A percentile compares a stretch with the other conserved stretches of the same genome.
These are phyloP conservation scores for Globisporangium spiculum DNA, from an alignment of 352 stramenopile genomes.

Conservation along the genomic window DNA sequence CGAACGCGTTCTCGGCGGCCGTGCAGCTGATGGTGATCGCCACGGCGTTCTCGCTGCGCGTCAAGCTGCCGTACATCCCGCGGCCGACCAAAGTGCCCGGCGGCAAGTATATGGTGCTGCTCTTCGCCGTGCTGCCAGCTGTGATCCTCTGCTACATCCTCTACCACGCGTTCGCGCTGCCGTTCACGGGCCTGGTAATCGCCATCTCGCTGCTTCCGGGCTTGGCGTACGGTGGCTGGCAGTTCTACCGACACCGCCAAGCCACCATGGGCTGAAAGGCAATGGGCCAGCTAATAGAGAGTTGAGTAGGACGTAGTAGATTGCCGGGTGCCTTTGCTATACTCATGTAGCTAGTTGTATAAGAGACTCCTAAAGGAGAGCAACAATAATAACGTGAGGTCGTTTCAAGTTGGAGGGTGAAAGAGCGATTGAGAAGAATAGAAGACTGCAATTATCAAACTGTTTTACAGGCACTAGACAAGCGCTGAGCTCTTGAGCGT, in stretches of 20 bases:
- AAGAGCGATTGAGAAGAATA: too few species aligned
- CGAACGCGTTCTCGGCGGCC: conserved; percentile 89
- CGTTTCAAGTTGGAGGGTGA: too few species aligned
- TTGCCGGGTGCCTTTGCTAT: too few species aligned
- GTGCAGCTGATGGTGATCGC: conserved; percentile 88
- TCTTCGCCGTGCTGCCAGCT: conserved; percentile 33
- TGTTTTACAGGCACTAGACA: too few species aligned
- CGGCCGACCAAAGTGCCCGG: conserved; percentile 58
- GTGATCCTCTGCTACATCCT: conserved; percentile 51
- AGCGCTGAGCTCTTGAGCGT: too few species aligned
- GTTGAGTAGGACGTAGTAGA: too few species aligned
- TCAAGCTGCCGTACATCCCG: conserved; percentile 62
- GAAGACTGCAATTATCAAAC: too few species aligned
- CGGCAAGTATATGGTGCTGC: conserved; percentile 30
- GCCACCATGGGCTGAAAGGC: conserved; percentile 3
- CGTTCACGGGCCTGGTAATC: conserved; percentile 31
- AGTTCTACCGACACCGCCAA: conserved; percentile 14
- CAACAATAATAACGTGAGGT: too few species aligned
- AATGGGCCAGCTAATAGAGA: too few species aligned
- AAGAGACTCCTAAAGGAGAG: too few species aligned
- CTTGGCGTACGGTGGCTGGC: conserved; percentile 18
- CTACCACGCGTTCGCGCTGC: conserved; percentile 36
- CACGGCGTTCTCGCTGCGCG: conserved; percentile 86
- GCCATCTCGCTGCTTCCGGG: conserved; percentile 35
- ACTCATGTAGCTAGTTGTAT: too few species aligned